Evolutionary conservation across 495 filamentous ascomycete species (phyloP).

Genomic region (Ramalina peruviana): DNA sequence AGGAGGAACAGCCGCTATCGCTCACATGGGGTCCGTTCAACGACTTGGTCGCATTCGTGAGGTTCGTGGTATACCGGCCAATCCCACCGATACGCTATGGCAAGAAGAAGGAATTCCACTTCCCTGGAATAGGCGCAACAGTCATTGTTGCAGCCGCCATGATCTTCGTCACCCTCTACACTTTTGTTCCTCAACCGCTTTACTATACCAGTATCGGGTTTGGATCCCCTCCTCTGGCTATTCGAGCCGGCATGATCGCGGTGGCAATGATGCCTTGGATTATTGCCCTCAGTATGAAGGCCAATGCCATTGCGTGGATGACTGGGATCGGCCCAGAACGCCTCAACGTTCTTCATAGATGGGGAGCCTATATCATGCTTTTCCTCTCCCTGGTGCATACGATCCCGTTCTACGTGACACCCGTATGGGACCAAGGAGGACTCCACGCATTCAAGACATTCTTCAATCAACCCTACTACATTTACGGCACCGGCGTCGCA

Average conservation of each 20-base stretch:
- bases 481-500: slow-evolving; percentile 85
- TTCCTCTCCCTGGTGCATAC: slow-evolving; percentile 74
- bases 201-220: slow-evolving; percentile 71
- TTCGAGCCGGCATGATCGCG: slow-evolving; percentile 85
- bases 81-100: slow-evolving; percentile 52
- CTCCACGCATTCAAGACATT: slow-evolving; percentile 48
- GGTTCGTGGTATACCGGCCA: slow-evolving; percentile 77
- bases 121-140: slow-evolving; percentile 61
- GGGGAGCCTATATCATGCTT: slow-evolving; percentile 78
- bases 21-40: slow-evolving; percentile 59
- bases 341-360: slow-evolving; percentile 85
- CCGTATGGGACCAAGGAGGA: slow-evolving; percentile 66
- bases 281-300: slow-evolving; percentile 76
- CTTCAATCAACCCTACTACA: slow-evolving; percentile 48
- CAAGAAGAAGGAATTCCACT: slow-evolving; percentile 47
- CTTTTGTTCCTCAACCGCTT: slow-evolving; percentile 69
- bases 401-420: slow-evolving; percentile 78
- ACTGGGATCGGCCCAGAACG: slow-evolving; percentile 89
- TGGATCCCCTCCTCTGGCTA: slow-evolving; percentile 79
- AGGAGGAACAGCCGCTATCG: slow-evolving; percentile 49
- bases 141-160: slow-evolving; percentile 48
- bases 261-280: slow-evolving; percentile 94
- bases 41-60: slow-evolving; percentile 57
- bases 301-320: slow-evolving; percentile 70
- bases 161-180: slow-evolving; percentile 63